A percentile compares a stretch with the other conserved stretches of the same genome.
Evolutionary conservation across 2,329 filamentous ascomycete genomes (phyloP).

Genomic region (Alternaria arbusti): DNA sequence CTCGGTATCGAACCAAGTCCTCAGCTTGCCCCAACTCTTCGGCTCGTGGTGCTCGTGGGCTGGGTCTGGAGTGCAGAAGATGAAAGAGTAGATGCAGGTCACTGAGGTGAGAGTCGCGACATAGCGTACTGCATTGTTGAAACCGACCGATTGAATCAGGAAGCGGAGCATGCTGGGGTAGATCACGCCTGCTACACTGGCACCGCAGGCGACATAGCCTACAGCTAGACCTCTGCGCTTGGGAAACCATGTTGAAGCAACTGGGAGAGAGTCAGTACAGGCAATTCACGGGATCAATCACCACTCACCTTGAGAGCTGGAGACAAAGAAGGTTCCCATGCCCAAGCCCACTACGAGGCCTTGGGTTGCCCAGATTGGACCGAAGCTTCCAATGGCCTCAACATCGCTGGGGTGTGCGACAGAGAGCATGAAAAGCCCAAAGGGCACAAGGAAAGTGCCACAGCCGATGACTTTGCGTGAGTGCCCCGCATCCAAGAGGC

Average conservation of each 20-base stretch:
- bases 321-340: slow-evolving; percentile 61
- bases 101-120: slow-evolving; percentile 51
- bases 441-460: slow-evolving; percentile 52
- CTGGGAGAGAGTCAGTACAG: slow-evolving; percentile 33
- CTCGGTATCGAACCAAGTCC: slow-evolving; percentile 53
- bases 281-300: no score
- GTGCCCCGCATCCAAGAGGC: slow-evolving; percentile 57
- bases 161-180: slow-evolving; percentile 57
- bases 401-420: slow-evolving; percentile 49
- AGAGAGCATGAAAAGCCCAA: slow-evolving; percentile 55
- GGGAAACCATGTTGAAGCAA: slow-evolving; percentile 59
- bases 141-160: slow-evolving; percentile 52
- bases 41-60: slow-evolving; percentile 47
- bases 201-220: slow-evolving; percentile 59
- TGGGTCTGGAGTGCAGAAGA: slow-evolving; percentile 55
- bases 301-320: slow-evolving; percentile 56
- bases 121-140: slow-evolving; percentile 53
- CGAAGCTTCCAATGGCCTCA: slow-evolving; percentile 49
- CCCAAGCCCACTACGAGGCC: slow-evolving; percentile 56
- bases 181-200: slow-evolving; percentile 55
- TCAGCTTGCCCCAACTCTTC: slow-evolving; percentile 47
- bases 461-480: slow-evolving; percentile 48
- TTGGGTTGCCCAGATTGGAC: slow-evolving; percentile 55
- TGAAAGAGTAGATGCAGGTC: slow-evolving; percentile 51
- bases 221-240: slow-evolving; percentile 56